Base-by-base conservation (phyloP, 2,329 filamentous ascomycete species). In the Trichocomaceae sp. region DNA sequence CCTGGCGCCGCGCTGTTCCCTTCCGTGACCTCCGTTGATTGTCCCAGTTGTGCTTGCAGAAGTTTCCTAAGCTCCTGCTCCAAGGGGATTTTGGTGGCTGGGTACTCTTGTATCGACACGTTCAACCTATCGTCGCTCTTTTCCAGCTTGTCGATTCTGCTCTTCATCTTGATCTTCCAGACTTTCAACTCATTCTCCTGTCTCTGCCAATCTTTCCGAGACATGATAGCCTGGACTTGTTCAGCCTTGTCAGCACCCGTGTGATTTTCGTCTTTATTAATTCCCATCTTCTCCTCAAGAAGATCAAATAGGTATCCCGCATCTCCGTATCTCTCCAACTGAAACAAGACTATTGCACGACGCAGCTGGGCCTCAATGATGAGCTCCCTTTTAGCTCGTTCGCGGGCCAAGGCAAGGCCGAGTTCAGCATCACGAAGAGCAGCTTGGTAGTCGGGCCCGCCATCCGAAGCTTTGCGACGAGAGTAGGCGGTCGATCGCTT, bases 291-390 rank as follows among this genome's bases (percentile, higher is more conserved):
- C 57, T 75, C 75, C 42, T 66, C 64, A 13, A 84, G 77, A 29
- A 79, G 70, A n/a, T 72, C 75, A 19, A 91, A 83, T 59, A 91
- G 82, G 61, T 83, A 81, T 56, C 85, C 80, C 0, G 90, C 86
- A 70, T 96, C 86, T 3, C 85, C 90, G 62, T 84, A 89, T 52
- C 82, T 79, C 33, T 81, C 82, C 41, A 90, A 75, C 48, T 84
- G 82, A 69, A 83, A 87, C 23, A 92, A 77, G 10, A 86, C 81
- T 12, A 95, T 82, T 5, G 83, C 87, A 37, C 92, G 83, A 62
- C 91, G 83, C 64, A 93, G 83, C 64, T 96, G 89, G 1, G 88
- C 86, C n/a, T 89, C 82, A 46, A 84, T 79, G 69, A 96, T 89
- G 29, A 87, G 79, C 60, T 89, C 83, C 50, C 87, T 83, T 63